phyloP scores from a whole-genome alignment of 2,329 filamentous ascomycete genomes.

The Aspergillus costaricaensis region DNA sequence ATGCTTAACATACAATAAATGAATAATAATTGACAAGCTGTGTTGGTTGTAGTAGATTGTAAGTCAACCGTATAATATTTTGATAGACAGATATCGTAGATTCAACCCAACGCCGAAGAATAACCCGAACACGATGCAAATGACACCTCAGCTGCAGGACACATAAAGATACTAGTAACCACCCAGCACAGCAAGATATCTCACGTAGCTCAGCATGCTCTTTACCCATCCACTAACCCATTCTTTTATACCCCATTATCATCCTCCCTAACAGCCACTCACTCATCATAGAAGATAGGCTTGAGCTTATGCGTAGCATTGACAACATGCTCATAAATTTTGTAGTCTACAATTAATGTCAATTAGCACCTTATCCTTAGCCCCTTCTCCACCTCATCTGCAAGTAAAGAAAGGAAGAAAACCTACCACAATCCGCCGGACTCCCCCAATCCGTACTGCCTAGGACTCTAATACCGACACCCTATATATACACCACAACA shows the following conservation, averaged over 20 bases:
- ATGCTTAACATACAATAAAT: not conserved
- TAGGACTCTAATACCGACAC: constrained; percentile 44
- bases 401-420: constrained; percentile 6
- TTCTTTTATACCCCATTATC: not conserved
- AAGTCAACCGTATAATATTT: not conserved
- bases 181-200: not conserved
- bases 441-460: constrained; percentile 47
- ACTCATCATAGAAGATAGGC: constrained; percentile 70
- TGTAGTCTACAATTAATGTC: constrained; percentile 62
- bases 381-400: too few species aligned
- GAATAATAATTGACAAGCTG: not conserved
- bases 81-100: not conserved
- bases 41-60: not conserved
- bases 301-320: constrained; percentile 81
- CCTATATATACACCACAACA: constrained; percentile 28
- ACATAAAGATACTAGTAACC: not conserved
- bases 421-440: constrained; percentile 43
- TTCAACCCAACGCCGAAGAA: too few species aligned
- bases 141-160: not conserved
- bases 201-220: not conserved
- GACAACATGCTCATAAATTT: constrained; percentile 74
- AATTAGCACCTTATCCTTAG: too few species aligned
- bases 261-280: constrained; percentile 5
- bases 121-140: too few species aligned
- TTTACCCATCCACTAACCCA: not conserved